Base-by-base conservation (phyloP, 345 rosid species). In the Odontarrhena argentea region DNA sequence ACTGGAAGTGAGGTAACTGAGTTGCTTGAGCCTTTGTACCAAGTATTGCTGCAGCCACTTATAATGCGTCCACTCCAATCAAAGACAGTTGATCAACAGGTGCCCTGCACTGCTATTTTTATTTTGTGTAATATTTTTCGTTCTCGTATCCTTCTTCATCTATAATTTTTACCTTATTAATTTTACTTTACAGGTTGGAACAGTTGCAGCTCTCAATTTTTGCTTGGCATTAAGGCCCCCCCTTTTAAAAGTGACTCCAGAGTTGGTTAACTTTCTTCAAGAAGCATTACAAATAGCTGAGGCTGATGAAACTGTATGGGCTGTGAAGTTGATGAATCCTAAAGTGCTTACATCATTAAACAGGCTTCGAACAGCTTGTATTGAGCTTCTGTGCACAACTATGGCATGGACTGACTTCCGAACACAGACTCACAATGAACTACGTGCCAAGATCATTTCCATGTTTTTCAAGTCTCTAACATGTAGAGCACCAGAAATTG, bases 391-490 rank as follows among this genome's bases (percentile, higher is more conserved):
- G 34, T 91, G 97, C 79, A 94, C 97, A 37, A 83, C 99, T 30
- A 94, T 94, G 99, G 96, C 97, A 34, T 94, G 99, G 99, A 79
- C 93, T 9, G 97, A 94, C 78, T 88, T 94, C 77, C 87, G 78
- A 80, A 85, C 96, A 52, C 86, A 83, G 47, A 81, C 72, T 85
- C 93, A 94, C 81, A 50, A 87, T 45, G 97, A 94, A 46, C 73
- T 94, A 70, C 96, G 96, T 52, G 82, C 93, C 35, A 94, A 94
- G 83, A 91, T 94, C 57, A 94, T 91, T 63, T 84, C 97, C 61
- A 94, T 94, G 99, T 94, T 94, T 80, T 91, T 94, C 83, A 94
- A 91, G 80, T 94, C 96, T 57, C 77, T 94, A 81, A 94, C 99
- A 3, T 86, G 97, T 71, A 86, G 91, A 48, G 91, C 90, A 9